Base-by-base conservation (phyloP, 257 asterid species). In the Solanum rostratum region DNA sequence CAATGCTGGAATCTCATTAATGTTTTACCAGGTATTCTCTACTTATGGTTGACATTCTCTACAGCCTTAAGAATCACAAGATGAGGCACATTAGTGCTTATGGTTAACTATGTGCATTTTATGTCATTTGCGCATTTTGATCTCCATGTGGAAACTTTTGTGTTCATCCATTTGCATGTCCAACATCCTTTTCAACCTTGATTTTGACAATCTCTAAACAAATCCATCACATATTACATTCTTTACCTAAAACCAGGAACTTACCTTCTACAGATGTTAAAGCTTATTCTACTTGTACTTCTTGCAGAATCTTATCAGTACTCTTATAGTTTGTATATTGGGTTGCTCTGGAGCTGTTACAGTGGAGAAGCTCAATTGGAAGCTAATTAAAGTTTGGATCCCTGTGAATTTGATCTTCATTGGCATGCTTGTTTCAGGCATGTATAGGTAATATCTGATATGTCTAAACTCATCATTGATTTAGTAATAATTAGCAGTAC, bases 381-480 rank as follows among this genome's bases (percentile, higher is more conserved):
- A 90, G 87, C 85, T 90, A 80, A 82, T 90, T 37, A 89, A 86
- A 52, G 86, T 90, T 55, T 90, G 93, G 93, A 87, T 90, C 65
- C 93, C 91, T 0, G 93, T 90, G 66, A 90, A 90, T 60, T 76
- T 90, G 33, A 89, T 90, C 82, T 89, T 89, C 88, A 87, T 90
- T 15, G 91, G 93, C 83, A 90, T 90, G 93, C 93, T 90, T 18
- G 88, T 89, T 69, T 89, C 93, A 5, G 84, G 93, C 85, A 90
- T 90, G 89, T 89, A 89, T 76, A 90, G 93, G 93, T 90, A 89
- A 63, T 78, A 62, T 84, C 55, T 84, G 54, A 30, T 27, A 49
- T 29, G 10, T 19, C 12, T 79, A 5, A 59, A 3, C 76, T 33
- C 60, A 83, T 60, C 68, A 54, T 54, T 59, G 37, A 52, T 24